These are phyloP conservation scores for Penicillium coprophilum DNA, from an alignment of 495 filamentous ascomycete species.

Conservation along the genomic window DNA sequence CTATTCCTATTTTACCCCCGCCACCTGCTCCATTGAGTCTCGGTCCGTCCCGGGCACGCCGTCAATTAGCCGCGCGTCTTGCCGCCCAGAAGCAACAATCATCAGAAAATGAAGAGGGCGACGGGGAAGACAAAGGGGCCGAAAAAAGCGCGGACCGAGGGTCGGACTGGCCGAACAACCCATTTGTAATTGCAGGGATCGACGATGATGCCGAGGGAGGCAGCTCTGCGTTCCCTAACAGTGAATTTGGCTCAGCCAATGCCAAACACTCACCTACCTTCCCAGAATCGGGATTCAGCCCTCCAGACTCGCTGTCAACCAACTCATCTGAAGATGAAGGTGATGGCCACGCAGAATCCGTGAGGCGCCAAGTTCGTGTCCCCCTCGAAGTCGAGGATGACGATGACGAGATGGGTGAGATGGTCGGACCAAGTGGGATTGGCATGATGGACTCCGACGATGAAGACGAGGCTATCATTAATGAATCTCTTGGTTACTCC, in stretches of 20 bases:
- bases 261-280: constrained; percentile 38
- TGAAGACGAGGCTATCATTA: constrained; percentile 50
- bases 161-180: constrained; percentile 42
- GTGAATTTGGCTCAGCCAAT: constrained; percentile 34
- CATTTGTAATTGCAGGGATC: constrained; percentile 45
- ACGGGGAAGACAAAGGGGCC: constrained; percentile 29
- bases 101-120: constrained; percentile 31
- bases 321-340: constrained; percentile 45
- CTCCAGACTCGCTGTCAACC: constrained; percentile 42
- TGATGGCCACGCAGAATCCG: constrained; percentile 35
- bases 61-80: constrained; percentile 79
- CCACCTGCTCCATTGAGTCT: constrained; percentile 61
- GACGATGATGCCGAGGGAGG: constrained; percentile 49
- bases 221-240: constrained; percentile 39
- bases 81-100: constrained; percentile 69
- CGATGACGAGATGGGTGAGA: constrained; percentile 52
- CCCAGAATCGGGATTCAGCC: constrained; percentile 44
- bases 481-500: constrained; percentile 47
- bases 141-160: constrained; percentile 22
- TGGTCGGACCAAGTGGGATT: constrained; percentile 43
- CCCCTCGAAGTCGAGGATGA: constrained; percentile 51
- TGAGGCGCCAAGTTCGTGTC: constrained; percentile 40
- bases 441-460: constrained; percentile 48
- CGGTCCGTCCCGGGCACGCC: constrained; percentile 79
- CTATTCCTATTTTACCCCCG: constrained; percentile 48